These are phyloP conservation scores for Solanum etuberosum DNA, from an alignment of 257 asterid species.

Conservation along the genomic window DNA sequence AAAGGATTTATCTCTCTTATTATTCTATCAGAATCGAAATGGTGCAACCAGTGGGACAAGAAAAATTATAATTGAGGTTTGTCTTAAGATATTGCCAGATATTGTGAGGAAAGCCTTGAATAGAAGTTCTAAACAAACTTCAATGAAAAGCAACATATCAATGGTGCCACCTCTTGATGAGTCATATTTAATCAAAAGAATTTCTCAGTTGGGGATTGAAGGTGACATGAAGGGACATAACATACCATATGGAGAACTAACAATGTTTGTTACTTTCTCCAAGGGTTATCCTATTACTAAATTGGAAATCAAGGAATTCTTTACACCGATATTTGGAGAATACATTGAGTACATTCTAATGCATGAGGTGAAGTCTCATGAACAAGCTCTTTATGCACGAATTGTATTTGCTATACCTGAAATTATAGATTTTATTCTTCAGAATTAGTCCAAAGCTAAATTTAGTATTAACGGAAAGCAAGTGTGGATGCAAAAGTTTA, in stretches of 20 bases:
- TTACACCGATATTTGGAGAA: slow-evolving; percentile 27
- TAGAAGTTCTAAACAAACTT: slow-evolving; percentile 1
- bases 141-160: not conserved
- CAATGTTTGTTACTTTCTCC: slow-evolving; percentile 63
- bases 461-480: slow-evolving; percentile 52
- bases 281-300: slow-evolving; percentile 51
- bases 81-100: slow-evolving; percentile 28
- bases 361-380: slow-evolving; percentile 36
- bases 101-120: slow-evolving; percentile 21
- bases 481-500: slow-evolving; percentile 47
- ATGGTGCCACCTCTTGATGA: not conserved
- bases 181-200: not conserved
- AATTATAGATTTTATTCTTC: slow-evolving; percentile 20
- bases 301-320: slow-evolving; percentile 30
- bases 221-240: not conserved
- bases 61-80: slow-evolving; percentile 14
- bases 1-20: slow-evolving; percentile 15
- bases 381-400: slow-evolving; percentile 47
- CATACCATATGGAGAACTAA: slow-evolving; percentile 15
- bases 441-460: slow-evolving; percentile 37
- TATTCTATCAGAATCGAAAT: slow-evolving; percentile 15
- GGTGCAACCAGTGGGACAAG: slow-evolving; percentile 2
- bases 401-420: slow-evolving; percentile 23
- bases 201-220: slow-evolving; percentile 9
- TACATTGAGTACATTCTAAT: slow-evolving; percentile 40